These are phyloP conservation scores for Yamadazyma ubonensis DNA, from an alignment of 805 yeast species.

Conservation along the genomic window DNA sequence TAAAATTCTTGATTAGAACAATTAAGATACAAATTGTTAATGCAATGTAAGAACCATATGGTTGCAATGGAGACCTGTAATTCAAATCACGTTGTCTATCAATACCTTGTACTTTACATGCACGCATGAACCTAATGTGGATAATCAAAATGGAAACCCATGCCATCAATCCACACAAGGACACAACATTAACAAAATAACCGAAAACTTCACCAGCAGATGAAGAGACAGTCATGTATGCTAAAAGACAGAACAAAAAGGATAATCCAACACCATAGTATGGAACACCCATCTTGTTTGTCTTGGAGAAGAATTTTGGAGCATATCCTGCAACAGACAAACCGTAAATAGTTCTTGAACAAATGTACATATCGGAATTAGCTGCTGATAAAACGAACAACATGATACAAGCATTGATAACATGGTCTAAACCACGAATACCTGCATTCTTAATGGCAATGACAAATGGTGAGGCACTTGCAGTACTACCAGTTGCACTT, in stretches of 20 bases:
- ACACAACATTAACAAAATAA: slow-evolving; percentile 73
- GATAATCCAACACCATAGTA: slow-evolving; percentile 53
- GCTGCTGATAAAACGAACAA: slow-evolving; percentile 79
- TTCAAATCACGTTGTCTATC: slow-evolving; percentile 51
- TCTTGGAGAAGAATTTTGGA: slow-evolving; percentile 62
- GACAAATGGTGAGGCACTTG: slow-evolving; percentile 82
- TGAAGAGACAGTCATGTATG: slow-evolving; percentile 66
- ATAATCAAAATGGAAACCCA: slow-evolving; percentile 73
- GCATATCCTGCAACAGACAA: slow-evolving; percentile 73
- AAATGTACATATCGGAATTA: slow-evolving; percentile 75
- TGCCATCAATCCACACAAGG: slow-evolving; percentile 71
- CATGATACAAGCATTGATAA: slow-evolving; percentile 75
- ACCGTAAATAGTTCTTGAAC: slow-evolving; percentile 72
- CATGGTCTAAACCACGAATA: slow-evolving; percentile 66
- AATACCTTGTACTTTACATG: slow-evolving; percentile 66
- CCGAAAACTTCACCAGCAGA: slow-evolving; percentile 57
- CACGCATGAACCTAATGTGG: slow-evolving; percentile 63
- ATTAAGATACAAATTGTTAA: slow-evolving; percentile 53
- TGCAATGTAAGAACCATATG: slow-evolving; percentile 64
- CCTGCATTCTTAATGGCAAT: slow-evolving; percentile 71
- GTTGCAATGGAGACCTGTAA: slow-evolving; percentile 66
- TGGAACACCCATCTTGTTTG: slow-evolving; percentile 74
- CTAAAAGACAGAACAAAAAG: slow-evolving; percentile 57
- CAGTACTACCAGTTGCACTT: slow-evolving; percentile 52
- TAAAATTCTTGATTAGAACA: slow-evolving; percentile 66